Evolutionary conservation across 306 rosid genomes (phyloP).

Genomic region (Rubus idaeus): DNA sequence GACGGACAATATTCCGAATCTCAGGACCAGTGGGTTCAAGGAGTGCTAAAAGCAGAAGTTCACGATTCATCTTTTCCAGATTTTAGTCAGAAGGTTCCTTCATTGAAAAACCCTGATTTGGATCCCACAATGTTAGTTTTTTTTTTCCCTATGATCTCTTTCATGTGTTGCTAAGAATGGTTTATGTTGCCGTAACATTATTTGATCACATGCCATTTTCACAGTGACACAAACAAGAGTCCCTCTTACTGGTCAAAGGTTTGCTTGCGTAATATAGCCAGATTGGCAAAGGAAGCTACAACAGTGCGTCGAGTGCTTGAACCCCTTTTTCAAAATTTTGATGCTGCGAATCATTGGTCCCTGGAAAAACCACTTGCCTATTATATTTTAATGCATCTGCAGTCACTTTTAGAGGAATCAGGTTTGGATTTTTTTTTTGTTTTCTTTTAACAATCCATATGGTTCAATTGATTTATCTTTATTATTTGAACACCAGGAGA

Average conservation of each 20-base stretch:
- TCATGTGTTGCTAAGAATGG: conserved; percentile 18
- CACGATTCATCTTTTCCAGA: conserved; percentile 36
- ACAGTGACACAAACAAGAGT: conserved; percentile 62
- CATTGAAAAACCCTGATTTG: conserved; percentile 38
- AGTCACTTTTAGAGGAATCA: conserved; percentile 77
- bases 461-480: conserved; percentile 4
- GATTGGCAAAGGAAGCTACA: conserved; percentile 78
- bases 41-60: conserved; percentile 40
- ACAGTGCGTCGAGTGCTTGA: conserved; percentile 82
- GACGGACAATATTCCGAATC: conserved; percentile 39
- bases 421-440: conserved; percentile 45
- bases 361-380: conserved; percentile 67
- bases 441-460: not conserved
- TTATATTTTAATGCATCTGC: conserved; percentile 64
- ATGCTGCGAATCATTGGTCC: conserved; percentile 77
- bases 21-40: conserved; percentile 45
- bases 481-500: conserved; percentile 61
- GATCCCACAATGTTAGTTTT: conserved; percentile 45
- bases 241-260: conserved; percentile 89
- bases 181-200: conserved; percentile 21
- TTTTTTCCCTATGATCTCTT: conserved; percentile 13
- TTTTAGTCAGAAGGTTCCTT: conserved; percentile 44
- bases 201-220: conserved; percentile 28
- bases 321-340: conserved; percentile 83
- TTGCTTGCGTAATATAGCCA: conserved; percentile 79